These are phyloP conservation scores for Epichloe gansuensis DNA, from an alignment of 2,329 filamentous ascomycete genomes.

Conservation along the genomic window DNA sequence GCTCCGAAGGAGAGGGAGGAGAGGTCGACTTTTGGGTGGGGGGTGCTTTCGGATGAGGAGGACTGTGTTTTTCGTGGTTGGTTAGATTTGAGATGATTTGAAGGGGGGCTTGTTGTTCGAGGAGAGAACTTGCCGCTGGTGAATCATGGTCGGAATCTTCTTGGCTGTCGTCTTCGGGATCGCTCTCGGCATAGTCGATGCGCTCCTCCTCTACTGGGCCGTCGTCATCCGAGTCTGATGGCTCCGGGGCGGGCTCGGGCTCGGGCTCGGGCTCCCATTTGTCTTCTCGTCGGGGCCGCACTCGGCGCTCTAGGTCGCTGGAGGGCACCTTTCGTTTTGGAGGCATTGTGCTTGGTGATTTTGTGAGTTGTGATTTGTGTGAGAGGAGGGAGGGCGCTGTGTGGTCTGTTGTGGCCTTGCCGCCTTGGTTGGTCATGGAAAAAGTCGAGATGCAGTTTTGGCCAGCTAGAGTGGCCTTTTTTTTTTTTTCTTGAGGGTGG, in stretches of 20 bases:
- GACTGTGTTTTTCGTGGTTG: background rate
- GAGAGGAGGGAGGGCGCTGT: background rate
- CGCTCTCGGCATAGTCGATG: slow-evolving; percentile 14
- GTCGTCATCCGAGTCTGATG: slow-evolving; percentile 16
- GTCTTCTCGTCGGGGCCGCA: slow-evolving; percentile 31
- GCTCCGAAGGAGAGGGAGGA: slow-evolving; percentile 72
- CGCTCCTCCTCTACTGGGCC: slow-evolving; percentile 16
- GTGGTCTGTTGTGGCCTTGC: background rate
- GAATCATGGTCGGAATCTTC: slow-evolving; percentile 17
- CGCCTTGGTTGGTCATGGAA: background rate
- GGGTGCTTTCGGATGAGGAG: background rate
- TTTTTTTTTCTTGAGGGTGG: background rate
- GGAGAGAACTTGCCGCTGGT: slow-evolving; percentile 15
- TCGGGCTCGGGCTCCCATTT: slow-evolving; percentile 26
- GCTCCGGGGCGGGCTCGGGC: too few species aligned
- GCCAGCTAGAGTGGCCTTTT: background rate
- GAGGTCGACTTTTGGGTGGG: slow-evolving; percentile 28
- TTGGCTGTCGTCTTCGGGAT: slow-evolving; percentile 17
- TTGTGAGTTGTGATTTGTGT: background rate
- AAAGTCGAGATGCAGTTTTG: slow-evolving; percentile 9
- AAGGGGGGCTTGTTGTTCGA: slow-evolving; percentile 13
- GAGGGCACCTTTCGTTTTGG: slow-evolving; percentile 27
- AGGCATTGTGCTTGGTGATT: slow-evolving; percentile 13
- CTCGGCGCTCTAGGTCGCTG: slow-evolving; percentile 27
- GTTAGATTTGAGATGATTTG: background rate